Percentiles rank a stretch among this genome's conserved stretches.
Evolutionary conservation across 2,329 filamentous ascomycete species (phyloP).

Genomic region (Fusarium pseudocircinatum): DNA sequence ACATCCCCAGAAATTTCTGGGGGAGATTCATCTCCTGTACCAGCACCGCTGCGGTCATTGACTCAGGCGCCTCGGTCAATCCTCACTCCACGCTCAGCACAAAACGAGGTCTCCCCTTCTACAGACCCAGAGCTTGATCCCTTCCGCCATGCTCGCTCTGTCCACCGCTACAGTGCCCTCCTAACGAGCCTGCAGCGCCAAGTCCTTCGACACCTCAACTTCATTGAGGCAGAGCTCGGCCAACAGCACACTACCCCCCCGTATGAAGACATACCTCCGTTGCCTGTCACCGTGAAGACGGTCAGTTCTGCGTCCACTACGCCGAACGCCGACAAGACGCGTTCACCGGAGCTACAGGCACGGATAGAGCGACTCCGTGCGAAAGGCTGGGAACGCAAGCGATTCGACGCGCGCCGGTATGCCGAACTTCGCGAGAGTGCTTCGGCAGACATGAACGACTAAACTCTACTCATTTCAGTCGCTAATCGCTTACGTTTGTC

Average conservation of each 20-base stretch:
- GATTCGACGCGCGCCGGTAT: constrained; percentile 64
- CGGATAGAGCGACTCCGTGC: constrained; percentile 65
- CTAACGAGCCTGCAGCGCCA: constrained; percentile 60
- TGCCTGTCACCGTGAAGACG: background rate
- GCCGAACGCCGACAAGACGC: constrained; percentile 47
- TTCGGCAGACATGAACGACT: constrained; percentile 58
- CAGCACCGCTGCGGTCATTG: constrained; percentile 8
- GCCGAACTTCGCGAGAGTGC: constrained; percentile 62
- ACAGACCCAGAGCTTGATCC: constrained; percentile 42
- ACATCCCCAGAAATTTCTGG: constrained; percentile 37
- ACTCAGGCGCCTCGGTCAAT: constrained; percentile 32
- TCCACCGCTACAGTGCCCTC: constrained; percentile 61
- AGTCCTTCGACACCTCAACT: constrained; percentile 58
- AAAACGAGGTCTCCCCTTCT: constrained; percentile 12
- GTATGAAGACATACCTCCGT: constrained; percentile 7
- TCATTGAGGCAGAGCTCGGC: constrained; percentile 54
- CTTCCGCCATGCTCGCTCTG: constrained; percentile 54
- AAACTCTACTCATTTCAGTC: background rate
- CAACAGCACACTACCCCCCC: constrained; percentile 38
- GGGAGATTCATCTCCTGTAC: background rate
- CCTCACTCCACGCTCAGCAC: constrained; percentile 24
- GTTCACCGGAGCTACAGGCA: constrained; percentile 55
- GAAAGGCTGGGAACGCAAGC: constrained; percentile 64
- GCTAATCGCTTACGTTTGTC: background rate
- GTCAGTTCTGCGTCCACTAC: constrained; percentile 17